phyloP scores from a whole-genome alignment of 768 basidiomycete species.

The Xerocomellus dryophilus region DNA sequence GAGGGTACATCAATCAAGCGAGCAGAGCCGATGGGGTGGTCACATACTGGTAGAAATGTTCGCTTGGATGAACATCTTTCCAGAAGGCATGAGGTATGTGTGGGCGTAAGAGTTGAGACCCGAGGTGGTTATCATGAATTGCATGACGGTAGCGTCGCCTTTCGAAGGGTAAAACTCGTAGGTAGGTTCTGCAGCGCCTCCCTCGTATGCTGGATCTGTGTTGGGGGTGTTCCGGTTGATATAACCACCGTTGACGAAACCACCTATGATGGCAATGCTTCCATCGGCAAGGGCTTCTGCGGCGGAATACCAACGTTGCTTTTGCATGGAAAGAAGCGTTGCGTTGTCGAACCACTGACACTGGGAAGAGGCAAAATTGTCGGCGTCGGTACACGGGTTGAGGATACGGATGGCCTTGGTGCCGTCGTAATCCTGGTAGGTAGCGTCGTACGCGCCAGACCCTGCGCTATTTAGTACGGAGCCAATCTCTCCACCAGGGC shows the following conservation, averaged over 20 bases:
- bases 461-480: conserved; percentile 45
- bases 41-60: conserved; percentile 46
- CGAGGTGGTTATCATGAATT: conserved; percentile 68
- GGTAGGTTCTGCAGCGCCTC: conserved; percentile 75
- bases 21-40: not conserved
- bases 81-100: conserved; percentile 70
- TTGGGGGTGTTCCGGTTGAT: conserved; percentile 75
- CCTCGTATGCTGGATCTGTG: conserved; percentile 56
- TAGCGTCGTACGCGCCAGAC: conserved; percentile 56
- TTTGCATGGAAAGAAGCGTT: conserved; percentile 60
- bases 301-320: conserved; percentile 73
- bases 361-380: conserved; percentile 44
- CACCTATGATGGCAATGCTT: conserved; percentile 74
- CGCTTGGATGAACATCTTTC: conserved; percentile 78
- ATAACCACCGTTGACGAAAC: conserved; percentile 75
- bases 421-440: conserved; percentile 80
- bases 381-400: conserved; percentile 59
- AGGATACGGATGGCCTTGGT: conserved; percentile 76
- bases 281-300: conserved; percentile 78
- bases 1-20: not conserved
- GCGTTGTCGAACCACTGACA: conserved; percentile 77
- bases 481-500: conserved; percentile 58
- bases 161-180: conserved; percentile 79
- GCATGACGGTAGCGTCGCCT: conserved; percentile 49
- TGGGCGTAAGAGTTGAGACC: conserved; percentile 79